Percentiles rank a stretch among this genome's conserved stretches.
Conservation (phyloP, 2,329 filamentous ascomycete species). For the Hortaea werneckii region DNA sequence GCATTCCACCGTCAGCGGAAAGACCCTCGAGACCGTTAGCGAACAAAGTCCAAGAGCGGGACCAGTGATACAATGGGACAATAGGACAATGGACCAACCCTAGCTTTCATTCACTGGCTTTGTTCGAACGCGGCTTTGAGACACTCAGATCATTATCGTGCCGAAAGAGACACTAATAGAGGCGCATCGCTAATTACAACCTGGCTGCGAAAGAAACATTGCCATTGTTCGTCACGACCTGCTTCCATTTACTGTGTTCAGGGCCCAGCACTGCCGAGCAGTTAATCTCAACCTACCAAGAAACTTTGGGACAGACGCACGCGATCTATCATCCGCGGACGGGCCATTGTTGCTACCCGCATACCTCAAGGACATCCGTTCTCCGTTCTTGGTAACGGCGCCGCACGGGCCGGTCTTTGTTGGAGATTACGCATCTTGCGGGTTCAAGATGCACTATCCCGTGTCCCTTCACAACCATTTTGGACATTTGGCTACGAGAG, state of each 20-base stretch:
- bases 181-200: too few species aligned
- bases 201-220: too few species aligned
- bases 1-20: background rate
- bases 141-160: background rate
- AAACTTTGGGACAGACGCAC: background rate
- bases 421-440: background rate
- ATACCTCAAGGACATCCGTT: conserved; percentile 1
- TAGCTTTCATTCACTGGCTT: background rate
- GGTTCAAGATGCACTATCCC: conserved; percentile 1
- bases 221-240: background rate
- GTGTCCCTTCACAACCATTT: background rate
- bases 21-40: background rate
- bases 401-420: conserved; percentile 1
- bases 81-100: background rate
- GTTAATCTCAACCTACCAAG: background rate
- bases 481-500: background rate
- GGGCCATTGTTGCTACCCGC: conserved; percentile 1
- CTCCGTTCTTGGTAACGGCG: background rate
- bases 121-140: background rate
- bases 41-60: background rate
- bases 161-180: background rate
- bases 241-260: background rate
- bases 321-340: background rate
- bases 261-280: background rate
- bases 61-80: background rate